Conservation (phyloP, 2,329 filamentous ascomycete species). For the Scedosporium minutisporum region DNA sequence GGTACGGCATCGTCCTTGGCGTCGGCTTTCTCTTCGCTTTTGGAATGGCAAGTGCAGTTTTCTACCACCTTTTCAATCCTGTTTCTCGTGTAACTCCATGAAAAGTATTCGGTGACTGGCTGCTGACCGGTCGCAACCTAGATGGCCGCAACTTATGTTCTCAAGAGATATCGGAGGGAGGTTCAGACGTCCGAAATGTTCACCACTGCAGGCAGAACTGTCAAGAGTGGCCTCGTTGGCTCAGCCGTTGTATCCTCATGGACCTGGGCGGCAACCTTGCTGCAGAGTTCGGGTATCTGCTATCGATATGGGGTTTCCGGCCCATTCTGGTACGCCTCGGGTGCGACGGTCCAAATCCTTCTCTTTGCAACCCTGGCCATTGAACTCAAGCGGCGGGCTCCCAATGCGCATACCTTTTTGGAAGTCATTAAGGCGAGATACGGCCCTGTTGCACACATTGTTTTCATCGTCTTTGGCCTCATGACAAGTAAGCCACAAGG, state of each 20-base stretch:
- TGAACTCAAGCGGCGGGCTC: conserved; percentile 75
- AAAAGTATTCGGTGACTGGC: neutral
- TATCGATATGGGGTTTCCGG: conserved; percentile 67
- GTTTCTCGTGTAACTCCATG: neutral
- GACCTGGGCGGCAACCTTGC: conserved; percentile 82
- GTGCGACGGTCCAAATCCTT: conserved; percentile 79
- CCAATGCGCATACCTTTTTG: conserved; percentile 78
- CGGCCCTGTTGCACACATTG: conserved; percentile 58
- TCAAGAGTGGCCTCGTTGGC: conserved; percentile 81
- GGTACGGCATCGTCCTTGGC: conserved; percentile 62
- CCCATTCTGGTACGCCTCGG: conserved; percentile 50
- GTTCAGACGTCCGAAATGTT: conserved; percentile 90
- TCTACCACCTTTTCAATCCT: neutral
- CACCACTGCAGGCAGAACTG: conserved; percentile 75
- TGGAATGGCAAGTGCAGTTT: conserved; percentile 4
- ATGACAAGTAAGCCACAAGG: conserved; percentile 47
- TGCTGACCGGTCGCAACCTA: conserved; percentile 5
- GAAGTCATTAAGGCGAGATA: conserved; percentile 78
- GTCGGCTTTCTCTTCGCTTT: conserved; percentile 50
- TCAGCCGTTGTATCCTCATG: conserved; percentile 87
- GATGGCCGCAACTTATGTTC: conserved; percentile 60
- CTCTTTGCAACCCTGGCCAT: conserved; percentile 87
- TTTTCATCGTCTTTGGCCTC: conserved; percentile 74
- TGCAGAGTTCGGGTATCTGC: conserved; percentile 72
- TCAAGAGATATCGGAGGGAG: conserved; percentile 54